Base-by-base conservation (phyloP, 345 rosid genomes). In the Ceriops tagal region DNA sequence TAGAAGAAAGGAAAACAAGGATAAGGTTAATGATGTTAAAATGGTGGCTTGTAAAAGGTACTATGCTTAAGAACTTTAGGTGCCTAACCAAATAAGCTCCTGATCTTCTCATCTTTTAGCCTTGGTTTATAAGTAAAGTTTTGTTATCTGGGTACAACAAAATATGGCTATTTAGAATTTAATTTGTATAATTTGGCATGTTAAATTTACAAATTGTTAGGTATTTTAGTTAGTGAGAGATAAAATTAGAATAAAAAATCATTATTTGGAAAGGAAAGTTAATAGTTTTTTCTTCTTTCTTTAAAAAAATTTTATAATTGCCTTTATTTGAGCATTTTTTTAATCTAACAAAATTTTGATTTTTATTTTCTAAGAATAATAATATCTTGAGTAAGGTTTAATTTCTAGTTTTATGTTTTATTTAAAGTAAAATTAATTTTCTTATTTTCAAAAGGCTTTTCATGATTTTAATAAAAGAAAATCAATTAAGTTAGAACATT, bases 31-130 rank as follows among this genome's bases (percentile, higher is more conserved):
- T 64, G 91, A 88, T 39, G 85, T 74, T n/a, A 89, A 87, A 68
- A 71, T 56, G 51, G 72, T 83, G 67, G 88, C 83, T 60, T 79
- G 85, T 63, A 83, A 86, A 39, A 87, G 84, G 73, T 73, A 87
- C 96, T 30, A 80, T 90, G 90, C 96, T 92, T 67, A 96, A 87
- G 71, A 83, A 93, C 74, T 88, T 90, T 75, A 82, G 88, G 77
- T 80, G 89, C 80, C 72, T 93, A 79, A 88, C 92, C 75, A 86
- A 81, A 80, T 86, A 89, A 85, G 96, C 87, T 19, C 89, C 87
- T 28, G 86, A 89, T 37, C 83, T 72, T 73, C 88, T 91, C 28
- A 27, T 83, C 30, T 74, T 78, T 51, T 93, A 96, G 93, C 98
- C 91, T 20, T 89, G 87, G 88, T 82, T 93, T 69, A 78, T 93